phyloP scores from a whole-genome alignment of 2,329 filamentous ascomycete genomes.

The Botryotinia globosa region DNA sequence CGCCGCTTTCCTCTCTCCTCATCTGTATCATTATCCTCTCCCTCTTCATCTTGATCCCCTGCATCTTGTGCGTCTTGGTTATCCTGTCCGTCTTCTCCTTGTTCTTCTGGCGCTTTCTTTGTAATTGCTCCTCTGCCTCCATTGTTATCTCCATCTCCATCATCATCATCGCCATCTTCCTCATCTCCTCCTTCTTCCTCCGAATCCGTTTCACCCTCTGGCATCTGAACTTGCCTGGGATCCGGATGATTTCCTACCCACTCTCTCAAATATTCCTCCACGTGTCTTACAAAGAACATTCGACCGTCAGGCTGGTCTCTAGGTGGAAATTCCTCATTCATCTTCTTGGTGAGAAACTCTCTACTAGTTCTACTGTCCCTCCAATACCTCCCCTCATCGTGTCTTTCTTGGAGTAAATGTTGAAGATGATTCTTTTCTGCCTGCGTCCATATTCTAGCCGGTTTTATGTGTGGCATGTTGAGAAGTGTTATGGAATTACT shows the following conservation, averaged over 20 bases:
- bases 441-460: neutral
- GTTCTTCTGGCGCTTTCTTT: neutral
- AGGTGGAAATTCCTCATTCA: neutral
- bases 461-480: neutral
- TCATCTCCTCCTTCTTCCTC: neutral
- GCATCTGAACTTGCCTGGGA: neutral
- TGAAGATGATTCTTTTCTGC: neutral
- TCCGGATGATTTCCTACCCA: neutral
- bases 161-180: no score
- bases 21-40: neutral
- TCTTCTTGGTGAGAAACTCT: neutral
- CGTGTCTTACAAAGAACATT: neutral
- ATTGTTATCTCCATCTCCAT: neutral
- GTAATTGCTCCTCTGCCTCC: neutral
- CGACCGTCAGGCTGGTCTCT: no score
- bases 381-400: neutral
- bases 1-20: neutral
- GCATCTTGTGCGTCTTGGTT: neutral
- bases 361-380: neutral
- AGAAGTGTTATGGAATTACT: neutral
- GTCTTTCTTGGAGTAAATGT: neutral
- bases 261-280: neutral
- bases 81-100: neutral
- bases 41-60: neutral
- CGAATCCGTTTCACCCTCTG: neutral